phyloP scores from a whole-genome alignment of 1,284 basidiomycete species.

The Microbotryum violaceum region DNA sequence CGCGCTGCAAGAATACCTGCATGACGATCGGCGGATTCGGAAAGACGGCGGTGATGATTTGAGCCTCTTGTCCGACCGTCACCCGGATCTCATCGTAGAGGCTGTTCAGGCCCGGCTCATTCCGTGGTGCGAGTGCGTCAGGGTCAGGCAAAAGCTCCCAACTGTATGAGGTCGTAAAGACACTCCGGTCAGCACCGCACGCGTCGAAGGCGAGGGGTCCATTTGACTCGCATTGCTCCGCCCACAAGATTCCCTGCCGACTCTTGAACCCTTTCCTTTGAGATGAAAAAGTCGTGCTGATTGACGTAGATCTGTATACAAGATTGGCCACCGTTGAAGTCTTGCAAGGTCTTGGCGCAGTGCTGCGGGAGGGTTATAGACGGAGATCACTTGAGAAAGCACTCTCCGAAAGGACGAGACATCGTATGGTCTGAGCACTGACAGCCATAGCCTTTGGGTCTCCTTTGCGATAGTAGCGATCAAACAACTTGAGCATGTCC shows the following conservation, averaged over 20 bases:
- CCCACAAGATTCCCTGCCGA: conserved; percentile 35
- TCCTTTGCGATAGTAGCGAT: conserved; percentile 86
- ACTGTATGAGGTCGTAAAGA: conserved; percentile 44
- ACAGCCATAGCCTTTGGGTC: conserved; percentile 99
- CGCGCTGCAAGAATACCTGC: conserved; percentile 95
- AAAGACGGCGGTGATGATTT: conserved; percentile 98
- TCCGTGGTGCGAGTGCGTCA: conserved; percentile 65
- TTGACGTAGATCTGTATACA: conserved; percentile 99
- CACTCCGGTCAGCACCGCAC: conserved; percentile 15
- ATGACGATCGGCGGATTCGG: conserved; percentile 95
- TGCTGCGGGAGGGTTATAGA: conserved; percentile 52
- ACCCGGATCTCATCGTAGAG: conserved; percentile 80
- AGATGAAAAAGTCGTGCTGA: conserved; percentile 98
- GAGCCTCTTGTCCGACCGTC: conserved; percentile 90
- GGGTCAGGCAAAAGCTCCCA: conserved; percentile 78
- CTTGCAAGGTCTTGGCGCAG: conserved; percentile 89
- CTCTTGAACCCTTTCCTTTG: conserved; percentile 56
- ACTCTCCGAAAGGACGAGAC: conserved; percentile 1
- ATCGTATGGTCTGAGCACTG: conserved; percentile 38
- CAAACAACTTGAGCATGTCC: conserved; percentile 93
- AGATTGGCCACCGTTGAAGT: conserved; percentile 94
- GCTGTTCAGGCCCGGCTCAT: conserved; percentile 68
- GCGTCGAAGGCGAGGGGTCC: not conserved
- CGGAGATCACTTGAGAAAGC: not conserved
- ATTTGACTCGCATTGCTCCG: conserved; percentile 27